phyloP scores from a whole-genome alignment of 2,329 filamentous ascomycete genomes.

The Epichloe glyceriae region DNA sequence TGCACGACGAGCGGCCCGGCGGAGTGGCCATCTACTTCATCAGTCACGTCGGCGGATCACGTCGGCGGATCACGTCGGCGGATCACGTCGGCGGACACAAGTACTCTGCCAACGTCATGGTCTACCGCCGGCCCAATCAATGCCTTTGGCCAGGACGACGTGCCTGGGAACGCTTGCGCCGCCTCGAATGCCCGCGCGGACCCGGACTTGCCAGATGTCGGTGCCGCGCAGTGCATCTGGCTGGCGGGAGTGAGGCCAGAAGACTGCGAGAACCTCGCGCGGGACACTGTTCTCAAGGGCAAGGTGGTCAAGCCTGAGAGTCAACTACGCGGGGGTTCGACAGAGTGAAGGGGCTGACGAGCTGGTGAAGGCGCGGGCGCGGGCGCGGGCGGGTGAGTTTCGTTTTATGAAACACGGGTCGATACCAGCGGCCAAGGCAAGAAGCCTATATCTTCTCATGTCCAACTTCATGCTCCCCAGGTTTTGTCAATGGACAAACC shows the following conservation, averaged over 20 bases:
- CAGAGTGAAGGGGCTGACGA: conserved; percentile 62
- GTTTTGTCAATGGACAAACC: too few species aligned
- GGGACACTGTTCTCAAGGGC: conserved; percentile 80
- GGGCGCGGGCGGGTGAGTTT: neutral
- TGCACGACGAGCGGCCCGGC: conserved; percentile 77
- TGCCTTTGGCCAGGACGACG: conserved; percentile 40
- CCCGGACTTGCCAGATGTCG: conserved; percentile 25
- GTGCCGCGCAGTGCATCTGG: conserved; percentile 86
- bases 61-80: too few species aligned
- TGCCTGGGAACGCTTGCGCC: conserved; percentile 7
- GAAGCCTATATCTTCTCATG: too few species aligned
- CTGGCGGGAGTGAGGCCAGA: conserved; percentile 71
- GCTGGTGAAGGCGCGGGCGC: conserved; percentile 49
- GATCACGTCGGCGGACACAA: conserved; percentile 95
- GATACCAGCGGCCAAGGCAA: too few species aligned
- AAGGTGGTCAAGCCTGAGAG: conserved; percentile 83
- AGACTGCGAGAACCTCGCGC: conserved; percentile 85
- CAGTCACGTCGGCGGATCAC: conserved; percentile 84
- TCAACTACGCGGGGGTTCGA: conserved; percentile 83
- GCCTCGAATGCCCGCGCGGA: conserved; percentile 17
- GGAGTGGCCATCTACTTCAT: conserved; percentile 96
- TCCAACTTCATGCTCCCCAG: too few species aligned
- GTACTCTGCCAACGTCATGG: conserved; percentile 86
- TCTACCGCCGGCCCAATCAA: conserved; percentile 59
- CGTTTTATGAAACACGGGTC: too few species aligned